A percentile compares a stretch with the other conserved stretches of the same genome.
Conservation (phyloP, 805 yeast species). For the Pichia scutulata region DNA sequence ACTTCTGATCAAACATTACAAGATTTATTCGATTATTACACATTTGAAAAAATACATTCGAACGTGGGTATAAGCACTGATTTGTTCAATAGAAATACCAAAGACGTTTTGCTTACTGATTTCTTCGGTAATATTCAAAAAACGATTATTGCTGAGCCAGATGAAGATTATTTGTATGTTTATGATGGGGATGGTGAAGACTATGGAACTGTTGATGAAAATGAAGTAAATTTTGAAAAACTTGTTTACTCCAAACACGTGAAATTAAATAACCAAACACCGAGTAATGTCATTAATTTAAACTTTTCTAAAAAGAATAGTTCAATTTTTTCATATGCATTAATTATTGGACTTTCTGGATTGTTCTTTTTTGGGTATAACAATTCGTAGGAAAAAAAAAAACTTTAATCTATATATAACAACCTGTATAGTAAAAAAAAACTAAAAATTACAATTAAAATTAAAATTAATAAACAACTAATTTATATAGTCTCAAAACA, state of each 20-base stretch:
- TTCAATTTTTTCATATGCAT: neutral
- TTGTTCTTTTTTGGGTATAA: neutral
- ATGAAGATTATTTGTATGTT: slow-evolving; percentile 5
- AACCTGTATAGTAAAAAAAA: neutral
- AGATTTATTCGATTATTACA: slow-evolving; percentile 78
- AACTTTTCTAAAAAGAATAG: neutral
- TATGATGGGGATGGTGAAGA: slow-evolving; percentile 36
- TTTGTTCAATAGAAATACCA: slow-evolving; percentile 55
- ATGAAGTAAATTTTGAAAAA: neutral
- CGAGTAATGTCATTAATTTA: neutral
- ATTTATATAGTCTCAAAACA: slow-evolving; percentile 16
- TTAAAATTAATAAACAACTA: slow-evolving; percentile 2
- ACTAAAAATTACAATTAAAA: too few relatives aligned
- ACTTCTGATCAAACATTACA: slow-evolving; percentile 68
- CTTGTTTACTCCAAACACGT: neutral
- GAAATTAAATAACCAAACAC: neutral
- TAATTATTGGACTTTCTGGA: neutral
- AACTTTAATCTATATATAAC: neutral
- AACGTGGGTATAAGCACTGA: slow-evolving; percentile 91
- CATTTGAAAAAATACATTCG: slow-evolving; percentile 80
- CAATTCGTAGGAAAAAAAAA: neutral
- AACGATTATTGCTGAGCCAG: slow-evolving; percentile 39
- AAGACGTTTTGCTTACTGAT: slow-evolving; percentile 75
- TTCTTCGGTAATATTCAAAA: slow-evolving; percentile 91
- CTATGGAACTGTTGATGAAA: slow-evolving; percentile 23